Evolutionary conservation across 106 monocot genomes (phyloP), one percentile per base, ranked within the genome.

Genomic region (Amphibolis antarctica): DNA sequence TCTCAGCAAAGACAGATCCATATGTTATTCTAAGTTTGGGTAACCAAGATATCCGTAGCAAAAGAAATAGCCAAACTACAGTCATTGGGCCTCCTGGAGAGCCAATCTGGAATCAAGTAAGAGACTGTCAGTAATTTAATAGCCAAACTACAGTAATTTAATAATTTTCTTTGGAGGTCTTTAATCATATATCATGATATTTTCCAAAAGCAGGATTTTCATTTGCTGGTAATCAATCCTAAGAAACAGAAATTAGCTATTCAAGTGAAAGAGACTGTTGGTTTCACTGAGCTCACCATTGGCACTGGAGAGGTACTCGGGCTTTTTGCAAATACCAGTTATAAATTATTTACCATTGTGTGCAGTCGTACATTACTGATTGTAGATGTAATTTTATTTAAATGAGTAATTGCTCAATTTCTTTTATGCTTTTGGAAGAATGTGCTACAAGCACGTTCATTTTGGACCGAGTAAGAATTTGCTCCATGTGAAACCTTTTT

Each of bases 101-200:
- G 70, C 93, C 93, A 60, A 94, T 94, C 21, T 94, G 93, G 93
- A 94, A 94, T 69, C 93, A 94, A 67, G 93, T 94, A 25, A 36
- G 7, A 4, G 2, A 4, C 45, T 27, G 25, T 15, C 22, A 31
- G 28, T 13, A 3, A 44, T 45, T 44, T n/a, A 29, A 29, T 19
- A 43, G 42, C 28, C 18, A n/a, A 31, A 29, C 14, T 18, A 10
- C 19, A 13, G 18, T 42, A 22, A 19, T 43, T 64, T 49, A 9
- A 13, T 44, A 12, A 63, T 24, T 46, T 27, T 46, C 42, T 46
- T 43, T 46, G 47, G 11, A 14, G 12, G 4, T 24, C 56, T 17
- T 60, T 19, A 12, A 55, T 55, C 9, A 2, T 55, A 0, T 21
- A 9, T 23, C 54, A 55, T 11, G 48, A 12, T 15, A 48, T 48